Base-by-base conservation (phyloP, 371 early-diverging fungal species). In the Circinella minor region DNA sequence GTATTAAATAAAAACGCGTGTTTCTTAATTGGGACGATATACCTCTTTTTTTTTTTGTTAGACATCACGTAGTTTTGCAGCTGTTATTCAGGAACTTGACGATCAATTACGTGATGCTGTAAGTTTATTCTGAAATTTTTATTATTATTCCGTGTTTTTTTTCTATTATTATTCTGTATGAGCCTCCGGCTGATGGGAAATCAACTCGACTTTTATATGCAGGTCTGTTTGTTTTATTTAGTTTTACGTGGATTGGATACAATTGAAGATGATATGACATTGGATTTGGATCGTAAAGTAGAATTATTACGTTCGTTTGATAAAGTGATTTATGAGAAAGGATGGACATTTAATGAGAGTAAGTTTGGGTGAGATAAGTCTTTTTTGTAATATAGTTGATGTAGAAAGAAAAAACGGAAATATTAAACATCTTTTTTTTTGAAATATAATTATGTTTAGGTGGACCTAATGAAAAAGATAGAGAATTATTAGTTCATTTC, bases 201-300 rank as follows among this genome's bases (percentile, higher is more conserved):
- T 20, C 11, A 54, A 65, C 43, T 11, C 43, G 43, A 11, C 0
- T 43, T 43, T 43, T 43, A 9, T 6, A 47, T 63, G 13, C 68
- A 91, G 91, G 77, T 91, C 63, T 95, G 95, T 83, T 74, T 99
- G 69, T 98, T 97, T 77, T 99, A 99, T 80, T 88, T 95, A 46
- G 88, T 96, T 49, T 87, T 99, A 68, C 92, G 99, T 60, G 99
- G 96, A 10, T 87, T 98, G 68, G 99, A 99, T 78, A 99, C 99
- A 2, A 88, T 99, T 67, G 99, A 99, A 84, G 99, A 99, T 82
- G 99, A 99, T 74, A 97, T 99, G 98, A 91, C 95, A 38, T 82
- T 98, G 48, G 81, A 84, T 27, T 78, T 92, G 49, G 88, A 90
- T 8, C 87, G 79, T 75, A 98, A 98, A 79, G 74, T 90, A 38